Percentiles rank a stretch among this genome's conserved stretches.
These are phyloP conservation scores for Neurospora africana DNA, from an alignment of 495 filamentous ascomycete species.

Conservation along the genomic window DNA sequence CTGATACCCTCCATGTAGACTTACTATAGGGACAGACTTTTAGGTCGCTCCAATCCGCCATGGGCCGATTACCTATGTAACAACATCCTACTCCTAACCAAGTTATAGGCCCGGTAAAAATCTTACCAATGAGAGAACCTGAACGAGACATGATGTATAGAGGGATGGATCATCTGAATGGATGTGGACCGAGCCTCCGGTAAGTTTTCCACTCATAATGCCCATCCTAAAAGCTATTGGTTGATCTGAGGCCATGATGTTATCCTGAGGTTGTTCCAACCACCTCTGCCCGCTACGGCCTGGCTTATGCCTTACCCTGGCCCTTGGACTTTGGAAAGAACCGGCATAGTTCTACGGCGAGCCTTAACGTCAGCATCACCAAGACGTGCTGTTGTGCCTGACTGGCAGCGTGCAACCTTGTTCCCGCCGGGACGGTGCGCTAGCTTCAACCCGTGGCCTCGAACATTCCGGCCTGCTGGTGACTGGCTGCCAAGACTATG, in stretches of 20 bases:
- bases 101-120: background rate
- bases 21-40: background rate
- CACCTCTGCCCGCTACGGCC: background rate
- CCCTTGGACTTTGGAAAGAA: background rate
- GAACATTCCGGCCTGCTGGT: conserved; percentile 44
- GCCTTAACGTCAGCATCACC: background rate
- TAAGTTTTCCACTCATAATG: background rate
- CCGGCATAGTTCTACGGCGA: background rate
- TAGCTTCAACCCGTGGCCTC: conserved; percentile 17
- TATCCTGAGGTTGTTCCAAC: background rate
- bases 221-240: background rate
- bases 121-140: background rate
- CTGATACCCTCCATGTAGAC: background rate
- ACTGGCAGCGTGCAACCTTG: background rate
- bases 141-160: background rate
- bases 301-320: background rate
- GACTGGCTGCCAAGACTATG: conserved; percentile 26
- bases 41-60: background rate
- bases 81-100: background rate
- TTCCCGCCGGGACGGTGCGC: background rate
- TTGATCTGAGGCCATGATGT: background rate
- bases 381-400: background rate
- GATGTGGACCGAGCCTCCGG: background rate
- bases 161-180: background rate
- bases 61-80: background rate